Evolutionary conservation across 495 filamentous ascomycete species (phyloP), one percentile per base, ranked within the genome.

Genomic region (Lasiosphaeris hirsuta): DNA sequence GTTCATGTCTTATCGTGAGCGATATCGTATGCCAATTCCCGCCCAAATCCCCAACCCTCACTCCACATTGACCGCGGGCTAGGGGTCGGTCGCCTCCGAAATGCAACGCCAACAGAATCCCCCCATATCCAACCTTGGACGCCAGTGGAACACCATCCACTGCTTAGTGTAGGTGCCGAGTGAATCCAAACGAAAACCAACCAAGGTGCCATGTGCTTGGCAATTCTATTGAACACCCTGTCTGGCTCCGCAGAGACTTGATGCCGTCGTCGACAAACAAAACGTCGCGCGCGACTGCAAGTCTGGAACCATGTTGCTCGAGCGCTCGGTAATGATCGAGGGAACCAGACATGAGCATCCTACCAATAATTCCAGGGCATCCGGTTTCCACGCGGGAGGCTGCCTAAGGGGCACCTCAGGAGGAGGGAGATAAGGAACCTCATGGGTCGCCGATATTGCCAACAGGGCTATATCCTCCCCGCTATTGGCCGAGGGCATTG

Each of bases 401-500:
- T 13, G 33, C 35, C 8, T 39, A 41, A 14, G 13, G 39, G 43
- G 13, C 48, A 10, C 47, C 42, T 18, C 40, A 55, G 33, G 56
- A 36, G 51, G 52, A 40, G 30, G 56, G 54, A 50, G 63, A 65
- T 65, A 65, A 65, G 63, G 59, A 54, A 41, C 51, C 42, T 52
- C 58, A 56, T 54, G 56, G 56, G 52, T 52, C 52, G 19, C 30
- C 41, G 58, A 60, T 60, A 63, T 57, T 58, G 53, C 56, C 41
- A 52, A 38, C 57, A 57, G 38, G 52, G 49, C 43, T 41, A 53
- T 19, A 41, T 48, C 36, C 11, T 14, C 33, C 23, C 33, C 52
- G 46, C 42, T 37, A 64, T 67, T 67, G 64, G 64, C 42, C 47
- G 54, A 50, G 51, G 51, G 57, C 58, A 53, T 57, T 57, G 58